Percentiles rank a stretch among this genome's conserved stretches.
Conservation (phyloP, 129 eudicot genomes). For the Gnaphalium uliginosum region DNA sequence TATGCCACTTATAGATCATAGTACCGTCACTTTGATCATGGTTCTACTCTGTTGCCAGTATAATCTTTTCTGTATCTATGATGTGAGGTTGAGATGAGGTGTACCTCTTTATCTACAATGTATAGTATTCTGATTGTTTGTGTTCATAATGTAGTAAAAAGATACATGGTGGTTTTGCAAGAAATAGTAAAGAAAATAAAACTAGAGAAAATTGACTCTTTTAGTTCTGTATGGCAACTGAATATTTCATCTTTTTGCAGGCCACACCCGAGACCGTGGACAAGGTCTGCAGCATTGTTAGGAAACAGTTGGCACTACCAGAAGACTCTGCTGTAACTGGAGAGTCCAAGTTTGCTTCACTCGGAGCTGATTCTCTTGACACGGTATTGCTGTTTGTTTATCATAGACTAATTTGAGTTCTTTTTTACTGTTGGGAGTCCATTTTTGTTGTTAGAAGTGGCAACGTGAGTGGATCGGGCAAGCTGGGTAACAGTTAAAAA, state of each 20-base stretch:
- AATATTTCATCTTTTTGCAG: conserved; percentile 42
- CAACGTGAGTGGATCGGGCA: neutral
- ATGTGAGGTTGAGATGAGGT: too few relatives aligned
- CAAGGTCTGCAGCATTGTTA: conserved; percentile 73
- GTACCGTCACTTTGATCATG: neutral
- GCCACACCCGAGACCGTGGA: conserved; percentile 79
- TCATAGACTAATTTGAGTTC: neutral
- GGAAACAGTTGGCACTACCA: conserved; percentile 73
- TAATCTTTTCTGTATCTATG: too few relatives aligned
- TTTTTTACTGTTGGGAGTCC: neutral
- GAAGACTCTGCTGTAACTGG: conserved; percentile 55
- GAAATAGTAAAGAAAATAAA: too few relatives aligned
- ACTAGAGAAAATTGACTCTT: too few relatives aligned
- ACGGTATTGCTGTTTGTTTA: conserved; percentile 51
- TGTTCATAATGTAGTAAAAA: neutral
- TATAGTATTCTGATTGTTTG: neutral
- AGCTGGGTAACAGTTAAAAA: neutral
- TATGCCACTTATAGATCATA: neutral
- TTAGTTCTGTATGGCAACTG: too few relatives aligned
- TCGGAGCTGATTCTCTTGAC: conserved; percentile 97
- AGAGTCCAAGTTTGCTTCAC: conserved; percentile 67
- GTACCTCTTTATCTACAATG: neutral
- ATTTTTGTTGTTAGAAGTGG: neutral
- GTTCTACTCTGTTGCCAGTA: too few relatives aligned
- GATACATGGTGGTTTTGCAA: neutral